Conservation (phyloP, 257 asterid species). For the Prunella vulgaris region DNA sequence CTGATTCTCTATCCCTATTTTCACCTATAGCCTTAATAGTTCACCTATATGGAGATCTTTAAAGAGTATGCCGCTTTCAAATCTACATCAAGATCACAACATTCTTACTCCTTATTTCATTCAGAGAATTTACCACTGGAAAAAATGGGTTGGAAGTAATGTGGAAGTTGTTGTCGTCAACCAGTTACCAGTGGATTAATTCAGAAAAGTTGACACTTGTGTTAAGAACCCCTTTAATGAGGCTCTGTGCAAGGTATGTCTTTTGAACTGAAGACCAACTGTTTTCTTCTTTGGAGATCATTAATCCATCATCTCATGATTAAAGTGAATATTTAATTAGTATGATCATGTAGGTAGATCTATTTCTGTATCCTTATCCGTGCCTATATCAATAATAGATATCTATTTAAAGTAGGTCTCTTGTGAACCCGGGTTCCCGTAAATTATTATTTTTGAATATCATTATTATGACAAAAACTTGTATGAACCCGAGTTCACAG, state of each 20-base stretch:
- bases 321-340: not conserved
- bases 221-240: constrained; percentile 59
- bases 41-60: not conserved
- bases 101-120: constrained; percentile 20
- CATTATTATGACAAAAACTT: no score
- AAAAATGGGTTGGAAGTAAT: constrained; percentile 64
- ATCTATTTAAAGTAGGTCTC: no score
- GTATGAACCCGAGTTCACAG: no score
- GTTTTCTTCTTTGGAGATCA: not conserved
- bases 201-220: constrained; percentile 44
- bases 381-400: not conserved
- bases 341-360: not conserved
- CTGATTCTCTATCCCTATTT: not conserved
- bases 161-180: constrained; percentile 50
- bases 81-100: constrained; percentile 9
- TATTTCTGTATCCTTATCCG: not conserved
- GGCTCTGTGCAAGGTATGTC: constrained; percentile 81
- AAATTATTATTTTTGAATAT: no score
- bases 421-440: no score
- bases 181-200: constrained; percentile 56
- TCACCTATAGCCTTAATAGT: not conserved
- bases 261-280: not conserved
- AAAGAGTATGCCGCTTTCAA: not conserved
- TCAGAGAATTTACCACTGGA: constrained; percentile 53
- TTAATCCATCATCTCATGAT: not conserved